phyloP scores from a whole-genome alignment of 495 filamentous ascomycete species.

The Daldinia concentrica region DNA sequence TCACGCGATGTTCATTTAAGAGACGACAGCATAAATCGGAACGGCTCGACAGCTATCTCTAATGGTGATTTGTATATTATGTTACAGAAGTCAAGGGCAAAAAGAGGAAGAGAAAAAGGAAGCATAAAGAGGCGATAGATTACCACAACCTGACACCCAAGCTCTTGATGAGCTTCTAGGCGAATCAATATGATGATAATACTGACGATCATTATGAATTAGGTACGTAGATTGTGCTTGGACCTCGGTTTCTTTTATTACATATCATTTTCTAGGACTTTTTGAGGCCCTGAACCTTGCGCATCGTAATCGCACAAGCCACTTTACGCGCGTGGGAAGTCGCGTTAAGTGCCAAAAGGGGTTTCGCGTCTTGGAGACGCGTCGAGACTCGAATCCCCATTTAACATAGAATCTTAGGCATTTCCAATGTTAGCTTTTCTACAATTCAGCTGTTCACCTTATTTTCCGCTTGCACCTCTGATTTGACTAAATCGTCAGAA shows the following conservation, averaged over 20 bases:
- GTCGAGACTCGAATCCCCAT: slow-evolving; percentile 14
- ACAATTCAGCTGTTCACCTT: slow-evolving; percentile 21
- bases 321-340: slow-evolving; percentile 31
- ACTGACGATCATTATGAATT: slow-evolving; percentile 7
- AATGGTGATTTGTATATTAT: slow-evolving; percentile 30
- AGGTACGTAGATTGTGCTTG: neutral
- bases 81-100: neutral
- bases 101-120: slow-evolving; percentile 4
- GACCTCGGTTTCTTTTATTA: slow-evolving; percentile 3
- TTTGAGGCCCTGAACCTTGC: neutral
- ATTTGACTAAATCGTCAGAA: neutral
- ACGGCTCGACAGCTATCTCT: too few species aligned
- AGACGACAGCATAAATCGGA: slow-evolving; percentile 31
- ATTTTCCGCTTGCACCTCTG: neutral
- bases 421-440: slow-evolving; percentile 2
- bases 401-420: slow-evolving; percentile 14
- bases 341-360: slow-evolving; percentile 18
- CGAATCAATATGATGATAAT: slow-evolving; percentile 23
- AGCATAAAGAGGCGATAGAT: slow-evolving; percentile 21
- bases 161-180: slow-evolving; percentile 1
- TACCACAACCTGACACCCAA: slow-evolving; percentile 13
- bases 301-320: slow-evolving; percentile 32
- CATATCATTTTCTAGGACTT: slow-evolving; percentile 8
- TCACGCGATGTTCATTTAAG: slow-evolving; percentile 19
- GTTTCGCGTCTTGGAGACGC: slow-evolving; percentile 29